These are phyloP conservation scores for Datisca glomerata DNA, from an alignment of 306 rosid genomes.

Conservation along the genomic window DNA sequence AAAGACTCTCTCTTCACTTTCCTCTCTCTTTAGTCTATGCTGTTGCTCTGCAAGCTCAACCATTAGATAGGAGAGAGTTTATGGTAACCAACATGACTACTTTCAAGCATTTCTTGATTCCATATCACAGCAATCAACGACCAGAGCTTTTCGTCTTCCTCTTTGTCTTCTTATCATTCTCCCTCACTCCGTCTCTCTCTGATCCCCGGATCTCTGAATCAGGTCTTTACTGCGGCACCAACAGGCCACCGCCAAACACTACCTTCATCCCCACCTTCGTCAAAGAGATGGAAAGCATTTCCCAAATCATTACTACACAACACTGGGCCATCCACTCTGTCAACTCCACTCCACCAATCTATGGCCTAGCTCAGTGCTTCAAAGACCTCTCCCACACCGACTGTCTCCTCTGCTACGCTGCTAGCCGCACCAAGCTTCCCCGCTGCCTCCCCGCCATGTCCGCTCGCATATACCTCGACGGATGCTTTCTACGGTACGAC, in stretches of 20 bases:
- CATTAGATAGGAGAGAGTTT: not conserved
- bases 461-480: slow-evolving; percentile 67
- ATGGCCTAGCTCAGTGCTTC: slow-evolving; percentile 60
- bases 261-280: slow-evolving; percentile 48
- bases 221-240: slow-evolving; percentile 31
- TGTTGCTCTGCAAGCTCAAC: not conserved
- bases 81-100: not conserved
- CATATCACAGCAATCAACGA: not conserved
- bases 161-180: slow-evolving; percentile 8
- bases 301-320: slow-evolving; percentile 20
- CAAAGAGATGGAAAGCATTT: slow-evolving; percentile 52
- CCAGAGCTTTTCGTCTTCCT: slow-evolving; percentile 12
- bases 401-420: slow-evolving; percentile 72
- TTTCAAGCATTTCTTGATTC: not conserved
- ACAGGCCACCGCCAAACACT: slow-evolving; percentile 12
- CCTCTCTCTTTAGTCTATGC: not conserved
- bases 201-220: slow-evolving; percentile 56
- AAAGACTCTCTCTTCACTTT: not conserved
- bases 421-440: slow-evolving; percentile 62
- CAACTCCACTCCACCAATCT: slow-evolving; percentile 39
- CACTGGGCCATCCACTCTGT: slow-evolving; percentile 32
- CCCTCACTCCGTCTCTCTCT: slow-evolving; percentile 13
- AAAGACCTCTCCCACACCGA: slow-evolving; percentile 59
- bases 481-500: slow-evolving; percentile 81
- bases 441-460: slow-evolving; percentile 67